Percentiles rank a stretch among this genome's conserved stretches.
Evolutionary conservation across 2,329 filamentous ascomycete species (phyloP).

Genomic region (Trichoderma sp.): DNA sequence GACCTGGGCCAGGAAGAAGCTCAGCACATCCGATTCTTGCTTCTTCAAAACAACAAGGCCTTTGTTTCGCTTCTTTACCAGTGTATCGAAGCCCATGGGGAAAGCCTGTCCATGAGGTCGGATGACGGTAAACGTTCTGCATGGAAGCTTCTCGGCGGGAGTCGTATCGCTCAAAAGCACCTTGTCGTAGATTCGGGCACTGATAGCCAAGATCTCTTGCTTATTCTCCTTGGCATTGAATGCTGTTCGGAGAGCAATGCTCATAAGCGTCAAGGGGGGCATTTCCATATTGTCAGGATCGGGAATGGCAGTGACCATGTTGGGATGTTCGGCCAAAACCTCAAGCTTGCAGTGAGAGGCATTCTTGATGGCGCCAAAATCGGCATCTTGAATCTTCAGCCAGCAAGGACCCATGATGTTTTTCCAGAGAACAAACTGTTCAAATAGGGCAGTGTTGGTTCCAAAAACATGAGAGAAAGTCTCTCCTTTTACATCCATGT

Average conservation of each 20-base stretch:
- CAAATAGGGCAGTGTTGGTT: slow-evolving; percentile 88
- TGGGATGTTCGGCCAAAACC: slow-evolving; percentile 76
- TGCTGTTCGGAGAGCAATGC: slow-evolving; percentile 80
- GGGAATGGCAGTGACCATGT: slow-evolving; percentile 69
- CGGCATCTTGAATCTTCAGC: slow-evolving; percentile 84
- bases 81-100: slow-evolving; percentile 81
- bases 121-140: slow-evolving; percentile 88
- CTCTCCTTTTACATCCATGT: slow-evolving; percentile 72
- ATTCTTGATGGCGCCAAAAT: slow-evolving; percentile 84
- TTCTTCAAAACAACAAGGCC: slow-evolving; percentile 80
- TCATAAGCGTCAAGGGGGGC: slow-evolving; percentile 94
- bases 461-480: slow-evolving; percentile 96
- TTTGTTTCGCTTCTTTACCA: slow-evolving; percentile 70
- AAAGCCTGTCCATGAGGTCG: slow-evolving; percentile 76
- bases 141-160: slow-evolving; percentile 83
- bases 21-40: slow-evolving; percentile 81
- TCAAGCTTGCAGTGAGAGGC: slow-evolving; percentile 97
- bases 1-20: slow-evolving; percentile 85
- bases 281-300: slow-evolving; percentile 81
- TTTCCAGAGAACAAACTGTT: slow-evolving; percentile 98
- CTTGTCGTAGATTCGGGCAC: slow-evolving; percentile 89
- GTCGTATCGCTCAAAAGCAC: slow-evolving; percentile 85
- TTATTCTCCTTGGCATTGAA: slow-evolving; percentile 94
- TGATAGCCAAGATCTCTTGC: slow-evolving; percentile 91
- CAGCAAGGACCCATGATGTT: slow-evolving; percentile 99